Evolutionary conservation across 768 basidiomycete genomes (phyloP), one percentile per base, ranked within the genome.

Genomic region (Leccinum variicolor): DNA sequence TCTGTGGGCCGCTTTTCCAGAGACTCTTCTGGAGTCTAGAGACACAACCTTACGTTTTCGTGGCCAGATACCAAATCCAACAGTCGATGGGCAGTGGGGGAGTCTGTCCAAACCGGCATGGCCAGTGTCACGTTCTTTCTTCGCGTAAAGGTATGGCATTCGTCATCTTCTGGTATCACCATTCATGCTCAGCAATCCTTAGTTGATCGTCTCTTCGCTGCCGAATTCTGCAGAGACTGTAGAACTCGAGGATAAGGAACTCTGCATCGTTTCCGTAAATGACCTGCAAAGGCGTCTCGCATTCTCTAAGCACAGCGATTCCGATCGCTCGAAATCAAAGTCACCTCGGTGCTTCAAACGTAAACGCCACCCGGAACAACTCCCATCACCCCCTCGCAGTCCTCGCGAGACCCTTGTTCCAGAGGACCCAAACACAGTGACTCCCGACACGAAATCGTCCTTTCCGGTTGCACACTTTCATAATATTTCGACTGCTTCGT

Each of bases 51-150:
- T 47, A 84, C 85, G 8, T 71, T 90, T 43, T 84, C 86, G 62
- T 89, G 90, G 86, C 88, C 90, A 14, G 79, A 82, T 34, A 72
- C 80, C 54, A 87, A 85, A 66, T 82, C 86, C 3, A 80, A 80
- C 57, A 84, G 81, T 64, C 83, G 87, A 19, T 93, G 91, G 88
- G 81, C 89, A 9, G 81, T 89, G 56, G 91, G 91, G 11, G 90
- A 92, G 76, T 87, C 88, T 26, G 81, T 90, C 62, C 76, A 80
- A 61, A 86, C 86, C 43, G 77, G 82, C 52, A 70, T 87, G 62
- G 84, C 81, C 14, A 79, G 81, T 53, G 81, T 91, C 53, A 81
- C 80, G 68, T 94, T 90, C 70, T 84, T 86, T 69, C 75, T 87
- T 63, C 82, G 84, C 47, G 77, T 86, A 62, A 89, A 89, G 81